Base-by-base conservation (phyloP, 78 protist genomes). In the Dictyostelium citrinum region DNA sequence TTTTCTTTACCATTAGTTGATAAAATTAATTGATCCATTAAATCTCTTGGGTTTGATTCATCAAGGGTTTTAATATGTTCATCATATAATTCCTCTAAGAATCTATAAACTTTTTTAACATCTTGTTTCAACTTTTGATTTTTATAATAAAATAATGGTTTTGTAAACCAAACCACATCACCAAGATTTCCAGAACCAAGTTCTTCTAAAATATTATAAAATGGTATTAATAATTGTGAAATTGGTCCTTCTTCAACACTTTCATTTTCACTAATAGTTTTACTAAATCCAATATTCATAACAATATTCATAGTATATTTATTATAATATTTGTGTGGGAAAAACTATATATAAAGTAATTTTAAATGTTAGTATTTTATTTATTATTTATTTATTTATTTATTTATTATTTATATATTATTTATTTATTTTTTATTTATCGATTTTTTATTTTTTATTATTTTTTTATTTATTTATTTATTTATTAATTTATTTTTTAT, bases 11-110 rank as follows among this genome's bases (percentile, higher is more conserved):
- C 85, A 29, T 71, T 24, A 31, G 82, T 58, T 29, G 70, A 60
- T 2, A 67, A 31, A 31, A 88, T 88, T 39, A 88, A 43, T 51
- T 64, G 85, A 35, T 88, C 93, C 22, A 88, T 6, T 61, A 88
- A 78, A 68, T 88, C 93, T 46, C 16, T 76, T 61, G 84, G 93
- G 14, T 68, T 78, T 70, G 77, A 70, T 27, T 70, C 72, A 70
- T 70, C 77, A 31, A 75, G 45, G 22, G 1, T 74, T 7, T 9
- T 5, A 31, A 84, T 24, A 55, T 84, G 91, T 55, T 84, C 77
- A 84, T 84, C 33, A 22, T 84, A 84, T 27, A 74, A n/a, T n/a
- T 74, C 82, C 14, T 49, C 35, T 27, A 84, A 46, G 74, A 84
- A 74, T 74, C 11, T 0, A 10, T 55, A 71, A 1, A 84, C 39